Conservation (phyloP, 2,329 filamentous ascomycete species). For the Ceratocystis cubensis region DNA sequence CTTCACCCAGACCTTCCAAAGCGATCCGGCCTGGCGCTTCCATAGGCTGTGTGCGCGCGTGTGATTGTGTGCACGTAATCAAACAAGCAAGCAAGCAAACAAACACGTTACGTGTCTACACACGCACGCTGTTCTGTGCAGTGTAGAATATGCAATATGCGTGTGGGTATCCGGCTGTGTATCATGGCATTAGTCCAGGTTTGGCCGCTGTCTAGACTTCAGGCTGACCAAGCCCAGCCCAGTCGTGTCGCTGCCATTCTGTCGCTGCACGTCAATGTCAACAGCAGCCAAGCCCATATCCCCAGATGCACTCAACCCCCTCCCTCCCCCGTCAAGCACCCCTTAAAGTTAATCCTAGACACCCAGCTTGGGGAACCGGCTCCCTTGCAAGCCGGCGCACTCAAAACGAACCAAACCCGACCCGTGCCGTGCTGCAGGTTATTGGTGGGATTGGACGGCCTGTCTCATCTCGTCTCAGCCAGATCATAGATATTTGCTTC, state of each 20-base stretch:
- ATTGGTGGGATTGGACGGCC: neutral
- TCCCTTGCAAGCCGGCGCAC: neutral
- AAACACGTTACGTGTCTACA: too few relatives aligned
- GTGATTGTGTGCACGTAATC: neutral
- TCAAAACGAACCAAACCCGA: neutral
- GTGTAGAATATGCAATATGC: too few relatives aligned
- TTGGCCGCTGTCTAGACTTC: neutral
- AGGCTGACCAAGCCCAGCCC: neutral
- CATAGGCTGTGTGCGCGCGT: neutral
- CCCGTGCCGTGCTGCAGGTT: neutral
- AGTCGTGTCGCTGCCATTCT: neutral
- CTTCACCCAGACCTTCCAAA: neutral
- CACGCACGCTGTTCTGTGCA: too few relatives aligned
- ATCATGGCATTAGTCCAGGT: neutral
- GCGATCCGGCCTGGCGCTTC: neutral
- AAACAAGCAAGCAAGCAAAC: too few relatives aligned
- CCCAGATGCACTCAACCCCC: neutral
- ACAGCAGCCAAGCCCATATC: neutral
- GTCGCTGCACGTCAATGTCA: neutral
- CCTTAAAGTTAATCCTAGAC: neutral
- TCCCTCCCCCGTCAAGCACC: neutral
- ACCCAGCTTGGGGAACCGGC: slow-evolving; percentile 3
- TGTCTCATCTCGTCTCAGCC: slow-evolving; percentile 1
- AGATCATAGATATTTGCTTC: neutral
- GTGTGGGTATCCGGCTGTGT: neutral